Evolutionary conservation across 176 grass and related monocot genomes (phyloP).

Genomic region (Sorghum bicolor): Sorghum_bicolor_NCBIv3 NC_012876.2:65046501-65047000

Average conservation of each 20-base stretch:
- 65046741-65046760: slow-evolving; percentile 35
- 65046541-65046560: slow-evolving; percentile 4
- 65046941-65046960: slow-evolving; percentile 71
- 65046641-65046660: slow-evolving; percentile 28
- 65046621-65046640: slow-evolving; percentile 53
- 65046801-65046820: slow-evolving; percentile 51
- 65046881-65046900: slow-evolving; percentile 52
- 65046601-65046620: slow-evolving; percentile 33
- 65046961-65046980: slow-evolving; percentile 86
- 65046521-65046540: not conserved
- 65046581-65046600: not conserved
- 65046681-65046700: slow-evolving; percentile 24
- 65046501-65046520: not conserved
- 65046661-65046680: slow-evolving; percentile 53
- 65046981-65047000: slow-evolving; percentile 59
- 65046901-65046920: slow-evolving; percentile 70
- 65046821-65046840: slow-evolving; percentile 71
- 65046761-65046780: slow-evolving; percentile 33
- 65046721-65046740: slow-evolving; percentile 43
- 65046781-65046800: slow-evolving; percentile 73
- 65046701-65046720: slow-evolving; percentile 5
- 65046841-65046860: slow-evolving; percentile 48
- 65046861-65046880: slow-evolving; percentile 39
- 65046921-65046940: slow-evolving; percentile 85
- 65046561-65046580: slow-evolving; percentile 37